Conservation (phyloP, 352 stramenopile species). For the Globisporangium parvum region DNA sequence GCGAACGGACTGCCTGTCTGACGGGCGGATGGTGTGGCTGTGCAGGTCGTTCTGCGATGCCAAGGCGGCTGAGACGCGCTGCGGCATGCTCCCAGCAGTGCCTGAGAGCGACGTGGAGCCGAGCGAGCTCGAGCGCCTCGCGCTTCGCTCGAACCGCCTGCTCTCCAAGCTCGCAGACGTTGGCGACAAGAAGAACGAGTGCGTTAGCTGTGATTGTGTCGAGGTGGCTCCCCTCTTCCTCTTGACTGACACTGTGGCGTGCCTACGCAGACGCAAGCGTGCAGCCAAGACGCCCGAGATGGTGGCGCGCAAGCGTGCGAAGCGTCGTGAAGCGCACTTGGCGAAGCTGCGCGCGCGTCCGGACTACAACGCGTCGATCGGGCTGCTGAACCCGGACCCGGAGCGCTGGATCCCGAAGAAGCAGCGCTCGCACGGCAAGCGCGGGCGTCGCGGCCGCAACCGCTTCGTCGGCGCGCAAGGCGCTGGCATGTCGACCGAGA, state of each 20-base stretch:
- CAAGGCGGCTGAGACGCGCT: slow-evolving; percentile 52
- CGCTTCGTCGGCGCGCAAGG: slow-evolving; percentile 80
- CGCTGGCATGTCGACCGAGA: slow-evolving; percentile 71
- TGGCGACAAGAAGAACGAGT: slow-evolving; percentile 80
- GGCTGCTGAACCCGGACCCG: slow-evolving; percentile 66
- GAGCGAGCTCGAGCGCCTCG: slow-evolving; percentile 58
- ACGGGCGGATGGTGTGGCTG: background rate
- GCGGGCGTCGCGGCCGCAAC: slow-evolving; percentile 68
- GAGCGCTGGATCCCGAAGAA: slow-evolving; percentile 86
- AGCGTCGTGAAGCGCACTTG: slow-evolving; percentile 57
- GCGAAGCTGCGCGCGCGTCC: slow-evolving; percentile 46
- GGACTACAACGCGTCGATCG: slow-evolving; percentile 78
- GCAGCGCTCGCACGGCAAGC: slow-evolving; percentile 73
- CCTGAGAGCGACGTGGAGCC: slow-evolving; percentile 50
- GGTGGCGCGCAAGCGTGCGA: slow-evolving; percentile 67
- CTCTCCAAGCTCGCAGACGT: slow-evolving; percentile 51
- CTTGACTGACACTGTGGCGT: background rate
- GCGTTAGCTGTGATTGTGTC: slow-evolving; percentile 15
- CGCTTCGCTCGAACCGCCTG: slow-evolving; percentile 50
- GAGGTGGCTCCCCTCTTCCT: background rate
- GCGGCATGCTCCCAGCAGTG: slow-evolving; percentile 53
- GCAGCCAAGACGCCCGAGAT: slow-evolving; percentile 66
- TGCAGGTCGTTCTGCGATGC: slow-evolving; percentile 70
- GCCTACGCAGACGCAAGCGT: slow-evolving; percentile 43
- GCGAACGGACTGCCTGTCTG: too few relatives aligned